Conservation (phyloP, 1,284 basidiomycete species). For the Blastosporella zonata region DNA sequence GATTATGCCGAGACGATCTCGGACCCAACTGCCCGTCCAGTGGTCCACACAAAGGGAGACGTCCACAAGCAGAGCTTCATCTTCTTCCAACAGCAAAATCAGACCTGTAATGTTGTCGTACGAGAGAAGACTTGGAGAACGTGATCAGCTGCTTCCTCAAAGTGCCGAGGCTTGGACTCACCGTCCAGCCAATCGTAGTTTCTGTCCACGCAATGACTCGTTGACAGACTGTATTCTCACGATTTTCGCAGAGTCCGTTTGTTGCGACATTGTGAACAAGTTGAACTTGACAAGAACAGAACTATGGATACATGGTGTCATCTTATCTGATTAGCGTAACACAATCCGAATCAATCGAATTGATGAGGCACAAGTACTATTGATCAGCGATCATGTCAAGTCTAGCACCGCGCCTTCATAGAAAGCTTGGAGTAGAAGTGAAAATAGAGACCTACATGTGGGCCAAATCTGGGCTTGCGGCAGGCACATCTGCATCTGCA, state of each 20-base stretch:
- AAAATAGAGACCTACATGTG: too few species aligned
- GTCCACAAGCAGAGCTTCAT: constrained; percentile 50
- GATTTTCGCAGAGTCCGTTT: constrained; percentile 36
- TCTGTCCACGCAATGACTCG: constrained; percentile 35
- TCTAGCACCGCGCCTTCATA: too few species aligned
- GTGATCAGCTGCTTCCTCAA: not conserved
- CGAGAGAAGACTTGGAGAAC: constrained; percentile 42
- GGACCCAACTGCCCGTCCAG: constrained; percentile 41
- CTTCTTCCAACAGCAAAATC: constrained; percentile 44
- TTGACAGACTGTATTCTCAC: constrained; percentile 33
- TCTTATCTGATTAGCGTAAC: not conserved
- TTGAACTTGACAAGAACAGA: too few species aligned
- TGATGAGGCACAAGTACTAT: too few species aligned
- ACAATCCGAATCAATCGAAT: too few species aligned
- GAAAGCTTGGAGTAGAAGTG: too few species aligned
- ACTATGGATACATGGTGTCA: not conserved
- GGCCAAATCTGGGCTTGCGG: too few species aligned
- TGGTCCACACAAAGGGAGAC: constrained; percentile 46
- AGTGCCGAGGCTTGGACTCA: constrained; percentile 24
- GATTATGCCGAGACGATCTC: constrained; percentile 47
- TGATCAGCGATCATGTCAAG: too few species aligned
- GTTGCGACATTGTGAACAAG: constrained; percentile 23
- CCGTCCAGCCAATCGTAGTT: constrained; percentile 47
- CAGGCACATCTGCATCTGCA: too few species aligned
- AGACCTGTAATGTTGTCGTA: constrained; percentile 47